Base-by-base conservation (phyloP, 805 yeast species). In the Saturnispora bothae region DNA sequence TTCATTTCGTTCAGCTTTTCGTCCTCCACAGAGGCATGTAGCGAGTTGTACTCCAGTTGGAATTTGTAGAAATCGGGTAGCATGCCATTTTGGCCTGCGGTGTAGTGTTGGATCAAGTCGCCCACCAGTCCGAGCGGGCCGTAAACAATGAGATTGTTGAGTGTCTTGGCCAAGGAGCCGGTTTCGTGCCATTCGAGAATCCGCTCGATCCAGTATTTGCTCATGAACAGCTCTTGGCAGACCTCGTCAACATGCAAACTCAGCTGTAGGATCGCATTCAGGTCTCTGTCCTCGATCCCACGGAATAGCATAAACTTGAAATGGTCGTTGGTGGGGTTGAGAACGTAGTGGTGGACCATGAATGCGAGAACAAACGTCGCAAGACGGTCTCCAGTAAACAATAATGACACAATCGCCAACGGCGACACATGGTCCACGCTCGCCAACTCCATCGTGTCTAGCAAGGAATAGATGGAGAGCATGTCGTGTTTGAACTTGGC, bases 101-200 rank as follows among this genome's bases (percentile, higher is more conserved):
- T 18, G 7, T 13, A 33, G 15, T 33, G n/a, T 7, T 6, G 5
- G 5, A 27, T 13, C 15, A 30, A 37, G 26, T 23, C 25, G 15
- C 17, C 19, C 8, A 31, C 32, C n/a, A 38, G 9, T 20, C 31
- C 32, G 7, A 38, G 13, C 7, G 33, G 33, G 5, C 40, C 40
- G 32, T 32, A 38, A 8, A 38, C n/a, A n/a, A 38, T 20, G 12
- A 38, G 19, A 3, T 38, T 33, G 28, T 38, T 21, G 4, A 38
- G 12, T 3, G 31, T 14, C 14, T 27, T 27, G 10, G 14, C n/a
- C 16, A 38, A 10, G 12, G 12, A 4, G 5, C 15, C 17, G 4
- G 26, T 20, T 14, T 8, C n/a, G 18, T 32, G 15, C 36, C 36
- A 38, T 13, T 20, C 13, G 3, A 18, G 8, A 3, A 38, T 13